Base-by-base conservation (phyloP, 805 yeast species). In the Candida suzukii region DNA sequence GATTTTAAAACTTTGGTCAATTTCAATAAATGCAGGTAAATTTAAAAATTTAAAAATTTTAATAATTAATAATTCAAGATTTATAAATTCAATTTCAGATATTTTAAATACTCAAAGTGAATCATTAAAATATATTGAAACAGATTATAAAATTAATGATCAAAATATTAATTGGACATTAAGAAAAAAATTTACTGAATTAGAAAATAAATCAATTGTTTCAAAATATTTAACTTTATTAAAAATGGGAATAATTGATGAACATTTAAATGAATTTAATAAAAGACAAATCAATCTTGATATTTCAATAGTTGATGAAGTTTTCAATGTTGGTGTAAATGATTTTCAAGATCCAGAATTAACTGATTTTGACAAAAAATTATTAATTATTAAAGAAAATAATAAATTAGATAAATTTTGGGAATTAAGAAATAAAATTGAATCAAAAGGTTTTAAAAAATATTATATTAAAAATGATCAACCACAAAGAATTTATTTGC, bases 21-120 rank as follows among this genome's bases (percentile, higher is more conserved):
- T 51, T 10, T 48, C 56, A 25, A 51, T 52, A 35, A 47, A 47
- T 17, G n/a, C 46, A 4, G 61, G 61, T 8, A 58, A 57, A 39
- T 42, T 54, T 43, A 40, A 32, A 5, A 24, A 39, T 4, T 46
- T 60, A 16, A 6, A 35, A 18, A 31, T 31, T 22, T 14, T 31
- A 3, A 9, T 31, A 11, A 4, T 31, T 13, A 18, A 19, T n/a
- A 12, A 31, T 19, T 18, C 35, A 13, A 31, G 13, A 18, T 13
- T 18, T 12, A 19, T 7, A 16, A 16, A 6, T 29, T 24, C 11
- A 24, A 29, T 29, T 16, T 4, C 4, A 8, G 32, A 29, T 29
- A 14, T 29, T 14, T 29, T 29, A 16, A n/a, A 7, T 16, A 14
- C n/a, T 14, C 20, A 9, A 18, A 3, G 14, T 8, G 35, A 22